phyloP scores from a whole-genome alignment of 2,329 filamentous ascomycete genomes.

The Tolypocladium paradoxum region DNA sequence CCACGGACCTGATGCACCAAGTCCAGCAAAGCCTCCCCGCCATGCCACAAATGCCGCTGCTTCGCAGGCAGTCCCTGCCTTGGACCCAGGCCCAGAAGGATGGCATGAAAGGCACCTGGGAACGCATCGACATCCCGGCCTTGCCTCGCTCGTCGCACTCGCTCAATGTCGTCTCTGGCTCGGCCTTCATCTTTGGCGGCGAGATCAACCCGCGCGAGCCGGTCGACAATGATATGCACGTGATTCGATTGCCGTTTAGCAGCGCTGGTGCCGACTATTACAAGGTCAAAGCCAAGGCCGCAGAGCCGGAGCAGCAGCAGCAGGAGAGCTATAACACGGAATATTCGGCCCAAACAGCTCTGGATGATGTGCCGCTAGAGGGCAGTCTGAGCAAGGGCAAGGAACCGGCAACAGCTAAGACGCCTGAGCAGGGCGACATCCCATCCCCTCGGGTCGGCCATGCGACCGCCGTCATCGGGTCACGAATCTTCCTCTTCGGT shows the following conservation, averaged over 20 bases:
- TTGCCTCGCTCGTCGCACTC: constrained; percentile 67
- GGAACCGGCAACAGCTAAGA: constrained; percentile 16
- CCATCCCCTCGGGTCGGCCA: constrained; percentile 64
- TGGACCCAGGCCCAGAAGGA: constrained; percentile 12
- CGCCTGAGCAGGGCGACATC: constrained; percentile 29
- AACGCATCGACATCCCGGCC: constrained; percentile 41
- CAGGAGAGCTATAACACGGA: constrained; percentile 5
- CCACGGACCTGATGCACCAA: constrained; percentile 40
- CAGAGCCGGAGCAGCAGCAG: constrained; percentile 17
- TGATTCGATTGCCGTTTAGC: constrained; percentile 49
- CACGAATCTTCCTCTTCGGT: constrained; percentile 70
- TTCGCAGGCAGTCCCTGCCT: constrained; percentile 3
- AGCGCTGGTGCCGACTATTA: constrained; percentile 49
- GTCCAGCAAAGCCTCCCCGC: constrained; percentile 34
- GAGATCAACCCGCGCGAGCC: constrained; percentile 56
- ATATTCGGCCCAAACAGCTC: constrained; percentile 19
- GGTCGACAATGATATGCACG: constrained; percentile 62
- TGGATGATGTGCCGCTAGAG: constrained; percentile 31
- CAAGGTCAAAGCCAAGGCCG: constrained; percentile 37
- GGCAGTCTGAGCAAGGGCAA: constrained; percentile 28
- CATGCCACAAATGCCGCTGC: constrained; percentile 14
- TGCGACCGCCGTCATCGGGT: constrained; percentile 56
- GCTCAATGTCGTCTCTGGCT: constrained; percentile 45
- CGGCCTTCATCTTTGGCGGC: constrained; percentile 65
- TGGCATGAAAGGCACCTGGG: constrained; percentile 47